These are phyloP conservation scores for Bocquillonia castaneifolia DNA, from an alignment of 441 rosid species.

Conservation along the genomic window DNA sequence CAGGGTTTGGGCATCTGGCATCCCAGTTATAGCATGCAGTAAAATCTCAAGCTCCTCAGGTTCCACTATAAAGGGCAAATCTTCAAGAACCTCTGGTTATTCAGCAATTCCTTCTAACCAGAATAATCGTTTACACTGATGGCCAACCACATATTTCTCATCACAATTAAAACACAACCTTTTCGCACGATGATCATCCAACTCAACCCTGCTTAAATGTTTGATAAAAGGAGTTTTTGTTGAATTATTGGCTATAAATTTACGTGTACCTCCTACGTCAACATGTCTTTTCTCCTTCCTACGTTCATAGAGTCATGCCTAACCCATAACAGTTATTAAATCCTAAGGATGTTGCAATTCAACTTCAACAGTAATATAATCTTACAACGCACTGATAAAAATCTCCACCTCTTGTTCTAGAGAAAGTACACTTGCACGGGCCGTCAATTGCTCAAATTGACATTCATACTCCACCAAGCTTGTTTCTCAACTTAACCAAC, in stretches of 20 bases:
- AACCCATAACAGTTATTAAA: neutral
- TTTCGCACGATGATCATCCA: neutral
- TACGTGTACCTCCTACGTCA: too few relatives aligned
- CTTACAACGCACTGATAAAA: neutral
- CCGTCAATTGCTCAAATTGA: neutral
- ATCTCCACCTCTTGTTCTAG: neutral
- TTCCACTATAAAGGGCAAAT: too few relatives aligned
- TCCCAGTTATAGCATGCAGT: too few relatives aligned
- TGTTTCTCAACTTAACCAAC: neutral
- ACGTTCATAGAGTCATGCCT: neutral
- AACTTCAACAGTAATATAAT: neutral
- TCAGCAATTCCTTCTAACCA: neutral
- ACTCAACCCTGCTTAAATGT: neutral
- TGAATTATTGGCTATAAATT: too few relatives aligned
- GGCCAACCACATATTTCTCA: neutral
- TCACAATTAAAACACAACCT: neutral
- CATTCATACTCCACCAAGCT: neutral
- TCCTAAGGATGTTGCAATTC: neutral
- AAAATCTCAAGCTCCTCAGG: too few relatives aligned
- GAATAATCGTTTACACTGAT: neutral
- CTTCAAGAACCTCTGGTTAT: neutral
- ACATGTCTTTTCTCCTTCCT: too few relatives aligned
- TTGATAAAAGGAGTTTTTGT: neutral
- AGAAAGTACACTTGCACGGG: neutral
- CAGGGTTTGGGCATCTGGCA: too few relatives aligned